Evolutionary conservation across 352 stramenopile species (phyloP), one percentile per base, ranked within the genome.

Genomic region (Pythium insidiosum): DNA sequence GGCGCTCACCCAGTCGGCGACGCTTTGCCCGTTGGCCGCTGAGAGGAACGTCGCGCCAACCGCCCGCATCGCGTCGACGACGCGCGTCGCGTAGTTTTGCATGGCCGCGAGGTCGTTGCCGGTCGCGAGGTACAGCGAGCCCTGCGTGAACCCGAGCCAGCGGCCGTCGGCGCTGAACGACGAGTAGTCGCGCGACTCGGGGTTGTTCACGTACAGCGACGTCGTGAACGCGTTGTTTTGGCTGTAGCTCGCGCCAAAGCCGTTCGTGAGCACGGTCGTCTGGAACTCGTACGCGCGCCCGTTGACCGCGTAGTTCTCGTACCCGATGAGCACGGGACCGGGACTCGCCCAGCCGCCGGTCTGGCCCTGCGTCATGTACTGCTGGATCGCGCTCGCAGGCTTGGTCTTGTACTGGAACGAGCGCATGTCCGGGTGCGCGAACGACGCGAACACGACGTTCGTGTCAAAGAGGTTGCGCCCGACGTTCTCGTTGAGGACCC

Each of bases 171-270:
- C 21, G 21, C 50, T 46, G 39, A 88, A 88, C 9, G 56, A 64
- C 15, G 53, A 72, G 23, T 50, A 43, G 22, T 70, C 69, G 22
- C 74, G 60, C 13, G 56, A 38, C 38, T 75, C 56, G 0, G 71
- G 69, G 39, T 88, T 88, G 65, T 84, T 84, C 10, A 85, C 33
- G 34, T 79, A 78, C 22, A 88, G 23, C 18, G 60, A 41, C 13
- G 61, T 61, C 5, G 55, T 67, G 30, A 88, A 50, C 0, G 63
- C 56, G 43, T 79, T 65, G 15, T 56, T 20, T 20, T 61, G 40
- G 9, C 38, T 33, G 18, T 49, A 47, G 41, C 60, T 69, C 21
- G 71, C 42, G 13, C 53, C 54, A 34, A 79, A 81, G 15, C 75
- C 75, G 11, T 62, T 56, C 2, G 60, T 40, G 12, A 82, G 49